Conservation (phyloP, 495 filamentous ascomycete species). For the Cercophora scortea region DNA sequence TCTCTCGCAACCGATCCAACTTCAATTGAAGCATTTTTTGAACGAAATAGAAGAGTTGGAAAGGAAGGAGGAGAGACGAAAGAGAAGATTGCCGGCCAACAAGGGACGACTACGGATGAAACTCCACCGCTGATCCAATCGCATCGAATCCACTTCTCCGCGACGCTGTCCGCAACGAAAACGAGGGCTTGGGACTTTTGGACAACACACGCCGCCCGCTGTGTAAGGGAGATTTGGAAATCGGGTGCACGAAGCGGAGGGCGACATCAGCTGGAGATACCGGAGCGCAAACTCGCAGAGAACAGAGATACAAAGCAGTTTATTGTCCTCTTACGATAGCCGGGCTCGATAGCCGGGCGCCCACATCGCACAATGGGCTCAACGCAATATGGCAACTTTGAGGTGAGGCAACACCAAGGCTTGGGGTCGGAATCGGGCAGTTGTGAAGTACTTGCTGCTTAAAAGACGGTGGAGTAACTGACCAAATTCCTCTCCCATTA, state of each 20-base stretch:
- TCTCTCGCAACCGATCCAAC: too few species aligned
- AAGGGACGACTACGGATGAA: slow-evolving; percentile 2
- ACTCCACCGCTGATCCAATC: slow-evolving; percentile 5
- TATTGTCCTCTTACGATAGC: background rate
- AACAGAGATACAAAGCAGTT: background rate
- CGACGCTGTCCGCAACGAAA: background rate
- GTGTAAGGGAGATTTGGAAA: background rate
- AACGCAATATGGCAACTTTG: slow-evolving; percentile 83
- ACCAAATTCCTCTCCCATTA: slow-evolving; percentile 25
- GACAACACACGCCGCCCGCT: background rate
- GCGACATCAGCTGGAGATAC: background rate
- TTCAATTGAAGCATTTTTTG: too few species aligned
- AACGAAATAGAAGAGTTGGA: background rate
- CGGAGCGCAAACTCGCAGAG: background rate
- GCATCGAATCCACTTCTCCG: background rate
- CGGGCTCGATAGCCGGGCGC: slow-evolving; percentile 8
- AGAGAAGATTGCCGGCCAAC: too few species aligned
- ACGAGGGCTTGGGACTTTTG: background rate
- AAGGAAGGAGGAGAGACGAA: background rate
- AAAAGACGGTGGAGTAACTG: slow-evolving; percentile 5
- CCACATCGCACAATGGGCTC: slow-evolving; percentile 41
- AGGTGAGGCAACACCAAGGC: slow-evolving; percentile 48
- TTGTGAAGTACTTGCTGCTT: too few species aligned
- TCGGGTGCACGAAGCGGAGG: too few species aligned
- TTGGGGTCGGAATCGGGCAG: background rate